Percentiles rank a stretch among this genome's conserved stretches.
phyloP scores from a whole-genome alignment of 148 eudicot genomes.

The Mesembryanthemum crystallinum region DNA sequence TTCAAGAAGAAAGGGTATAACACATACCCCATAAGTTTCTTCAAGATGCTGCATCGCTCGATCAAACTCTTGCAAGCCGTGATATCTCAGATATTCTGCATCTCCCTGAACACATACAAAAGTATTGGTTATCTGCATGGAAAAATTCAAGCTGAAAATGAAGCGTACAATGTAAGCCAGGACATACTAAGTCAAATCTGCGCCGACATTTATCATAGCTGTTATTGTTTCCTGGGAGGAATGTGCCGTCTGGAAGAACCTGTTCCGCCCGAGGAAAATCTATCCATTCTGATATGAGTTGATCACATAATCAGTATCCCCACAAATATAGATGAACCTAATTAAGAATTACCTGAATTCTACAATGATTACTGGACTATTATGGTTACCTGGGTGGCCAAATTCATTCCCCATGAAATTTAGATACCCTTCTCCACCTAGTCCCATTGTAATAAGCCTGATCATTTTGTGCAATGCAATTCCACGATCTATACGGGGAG shows the following conservation, averaged over 20 bases:
- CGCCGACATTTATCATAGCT: constrained; percentile 94
- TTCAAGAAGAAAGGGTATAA: not conserved
- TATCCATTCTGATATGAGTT: constrained; percentile 71
- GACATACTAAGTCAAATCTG: constrained; percentile 87
- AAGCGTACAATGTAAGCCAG: not conserved
- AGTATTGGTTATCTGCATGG: not conserved
- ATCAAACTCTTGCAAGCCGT: constrained; percentile 92
- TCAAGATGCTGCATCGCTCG: constrained; percentile 97
- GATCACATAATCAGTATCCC: constrained; percentile 16
- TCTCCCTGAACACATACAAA: constrained; percentile 62
- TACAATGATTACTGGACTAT: not conserved
- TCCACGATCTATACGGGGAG: constrained; percentile 94
- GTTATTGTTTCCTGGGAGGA: constrained; percentile 74
- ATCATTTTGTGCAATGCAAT: constrained; percentile 99
- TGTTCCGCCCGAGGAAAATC: constrained; percentile 91
- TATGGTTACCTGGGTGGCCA: constrained; percentile 87
- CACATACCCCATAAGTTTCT: constrained; percentile 67
- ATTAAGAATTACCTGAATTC: not conserved
- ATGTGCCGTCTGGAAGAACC: constrained; percentile 67
- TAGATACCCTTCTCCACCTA: constrained; percentile 97
- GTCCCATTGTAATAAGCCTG: constrained; percentile 90
- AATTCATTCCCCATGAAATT: constrained; percentile 99
- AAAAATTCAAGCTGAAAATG: not conserved
- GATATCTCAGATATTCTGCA: constrained; percentile 82
- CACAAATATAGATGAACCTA: not conserved